Evolutionary conservation across 345 rosid genomes (phyloP).

Genomic region (Mangifera indica): DNA sequence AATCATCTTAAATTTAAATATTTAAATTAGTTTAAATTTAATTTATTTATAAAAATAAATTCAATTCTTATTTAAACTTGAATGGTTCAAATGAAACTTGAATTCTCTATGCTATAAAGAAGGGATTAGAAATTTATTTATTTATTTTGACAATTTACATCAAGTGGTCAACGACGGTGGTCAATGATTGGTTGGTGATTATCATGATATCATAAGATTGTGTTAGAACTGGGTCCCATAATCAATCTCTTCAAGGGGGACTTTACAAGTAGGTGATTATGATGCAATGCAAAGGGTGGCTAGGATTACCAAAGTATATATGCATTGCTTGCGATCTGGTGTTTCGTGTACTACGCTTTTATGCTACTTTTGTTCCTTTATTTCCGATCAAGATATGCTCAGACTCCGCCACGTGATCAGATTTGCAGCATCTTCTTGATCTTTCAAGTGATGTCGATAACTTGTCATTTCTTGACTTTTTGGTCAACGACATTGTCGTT

Average conservation of each 20-base stretch:
- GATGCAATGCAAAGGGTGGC: neutral
- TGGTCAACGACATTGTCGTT: too few relatives aligned
- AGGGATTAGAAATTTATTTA: too few relatives aligned
- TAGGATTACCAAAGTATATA: neutral
- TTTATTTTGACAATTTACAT: neutral
- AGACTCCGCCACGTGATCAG: conserved; percentile 26
- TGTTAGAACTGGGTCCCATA: neutral
- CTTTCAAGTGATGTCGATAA: too few relatives aligned
- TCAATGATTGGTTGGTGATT: conserved; percentile 12
- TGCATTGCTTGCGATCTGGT: conserved; percentile 11
- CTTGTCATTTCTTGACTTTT: neutral
- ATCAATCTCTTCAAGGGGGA: neutral
- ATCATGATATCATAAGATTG: neutral
- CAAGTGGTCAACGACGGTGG: neutral
- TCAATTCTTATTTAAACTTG: too few relatives aligned
- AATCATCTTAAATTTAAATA: too few relatives aligned
- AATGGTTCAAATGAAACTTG: too few relatives aligned
- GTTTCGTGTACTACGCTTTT: neutral
- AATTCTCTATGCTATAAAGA: too few relatives aligned
- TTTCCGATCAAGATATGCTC: conserved; percentile 30
- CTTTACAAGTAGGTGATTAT: neutral
- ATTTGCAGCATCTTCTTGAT: neutral
- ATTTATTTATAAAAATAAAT: too few relatives aligned
- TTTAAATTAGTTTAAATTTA: too few relatives aligned
- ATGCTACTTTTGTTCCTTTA: conserved; percentile 20